Percentiles rank a stretch among this genome's conserved stretches.
Evolutionary conservation across 345 rosid genomes (phyloP).

Genomic region (Corchorus capsularis): DNA sequence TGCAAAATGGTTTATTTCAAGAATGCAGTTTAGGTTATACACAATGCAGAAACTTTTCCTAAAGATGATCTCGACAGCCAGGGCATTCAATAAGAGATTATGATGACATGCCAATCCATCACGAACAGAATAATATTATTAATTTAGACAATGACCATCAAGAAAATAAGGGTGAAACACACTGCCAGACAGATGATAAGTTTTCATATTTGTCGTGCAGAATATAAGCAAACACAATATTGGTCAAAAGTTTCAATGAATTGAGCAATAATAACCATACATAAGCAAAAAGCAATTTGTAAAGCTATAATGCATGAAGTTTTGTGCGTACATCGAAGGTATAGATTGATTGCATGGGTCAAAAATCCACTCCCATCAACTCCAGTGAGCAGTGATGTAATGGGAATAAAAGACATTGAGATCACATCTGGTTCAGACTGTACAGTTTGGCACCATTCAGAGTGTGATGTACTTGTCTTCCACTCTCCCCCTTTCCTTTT

Average conservation of each 20-base stretch:
- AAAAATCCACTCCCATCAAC: conserved; percentile 93
- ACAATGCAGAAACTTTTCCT: not conserved
- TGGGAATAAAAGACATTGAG: conserved; percentile 88
- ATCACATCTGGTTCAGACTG: conserved; percentile 88
- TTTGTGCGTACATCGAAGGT: conserved; percentile 70
- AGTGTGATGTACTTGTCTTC: conserved; percentile 55
- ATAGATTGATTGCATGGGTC: conserved; percentile 96
- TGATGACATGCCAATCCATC: not conserved
- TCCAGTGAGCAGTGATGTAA: conserved; percentile 86
- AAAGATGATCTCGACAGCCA: not conserved
- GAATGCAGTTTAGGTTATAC: conserved; percentile 1
- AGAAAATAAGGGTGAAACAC: not conserved
- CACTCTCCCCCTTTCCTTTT: conserved; percentile 93
- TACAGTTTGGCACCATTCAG: conserved; percentile 87
- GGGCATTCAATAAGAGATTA: not conserved
- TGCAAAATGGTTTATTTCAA: not conserved
- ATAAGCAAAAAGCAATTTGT: not conserved
- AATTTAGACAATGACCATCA: conserved; percentile 2
- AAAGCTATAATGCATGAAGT: conserved; percentile 4
- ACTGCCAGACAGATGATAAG: not conserved
- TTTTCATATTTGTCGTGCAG: not conserved
- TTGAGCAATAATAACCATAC: not conserved
- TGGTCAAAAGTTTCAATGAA: not conserved
- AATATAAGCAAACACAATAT: not conserved
- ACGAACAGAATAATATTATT: not conserved